These are phyloP conservation scores for Lepidopterella palustris DNA, from an alignment of 495 filamentous ascomycete genomes.

Conservation along the genomic window DNA sequence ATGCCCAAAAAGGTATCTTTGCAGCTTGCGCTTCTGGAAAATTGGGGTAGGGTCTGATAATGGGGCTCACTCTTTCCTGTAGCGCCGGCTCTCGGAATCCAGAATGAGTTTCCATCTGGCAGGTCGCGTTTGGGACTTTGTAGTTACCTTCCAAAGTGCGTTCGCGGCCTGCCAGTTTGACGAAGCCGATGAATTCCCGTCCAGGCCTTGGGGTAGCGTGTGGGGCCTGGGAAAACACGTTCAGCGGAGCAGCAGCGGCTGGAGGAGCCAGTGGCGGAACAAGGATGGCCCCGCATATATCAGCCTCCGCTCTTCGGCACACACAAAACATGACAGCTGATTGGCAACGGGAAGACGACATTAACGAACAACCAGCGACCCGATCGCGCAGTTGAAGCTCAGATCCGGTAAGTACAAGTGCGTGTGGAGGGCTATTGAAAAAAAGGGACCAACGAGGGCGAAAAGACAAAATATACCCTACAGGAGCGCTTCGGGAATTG, in stretches of 20 bases:
- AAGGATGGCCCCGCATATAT: background rate
- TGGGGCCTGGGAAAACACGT: background rate
- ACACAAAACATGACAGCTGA: background rate
- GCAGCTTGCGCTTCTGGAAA: too few relatives aligned
- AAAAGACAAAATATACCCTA: background rate
- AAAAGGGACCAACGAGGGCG: slow-evolving; percentile 3
- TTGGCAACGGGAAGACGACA: background rate
- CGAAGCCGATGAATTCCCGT: background rate
- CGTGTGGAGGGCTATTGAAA: slow-evolving; percentile 7
- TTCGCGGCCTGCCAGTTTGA: background rate
- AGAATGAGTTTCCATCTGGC: too few relatives aligned
- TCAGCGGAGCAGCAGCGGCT: background rate
- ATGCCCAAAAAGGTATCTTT: background rate
- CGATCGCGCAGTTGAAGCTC: slow-evolving; percentile 1
- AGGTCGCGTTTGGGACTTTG: too few relatives aligned
- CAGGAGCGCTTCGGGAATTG: slow-evolving; percentile 11
- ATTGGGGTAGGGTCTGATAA: too few relatives aligned
- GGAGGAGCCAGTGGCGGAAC: background rate
- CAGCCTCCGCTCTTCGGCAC: background rate
- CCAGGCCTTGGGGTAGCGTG: background rate
- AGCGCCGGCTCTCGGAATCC: too few relatives aligned
- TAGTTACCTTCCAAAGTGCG: too few relatives aligned
- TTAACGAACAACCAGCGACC: background rate
- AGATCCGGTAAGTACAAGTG: slow-evolving; percentile 12
- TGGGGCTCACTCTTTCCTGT: too few relatives aligned